Evolutionary conservation across 176 grass and related monocot species (phyloP), one percentile per base, ranked within the genome.

Genomic region (Oropetium thomaeum): DNA sequence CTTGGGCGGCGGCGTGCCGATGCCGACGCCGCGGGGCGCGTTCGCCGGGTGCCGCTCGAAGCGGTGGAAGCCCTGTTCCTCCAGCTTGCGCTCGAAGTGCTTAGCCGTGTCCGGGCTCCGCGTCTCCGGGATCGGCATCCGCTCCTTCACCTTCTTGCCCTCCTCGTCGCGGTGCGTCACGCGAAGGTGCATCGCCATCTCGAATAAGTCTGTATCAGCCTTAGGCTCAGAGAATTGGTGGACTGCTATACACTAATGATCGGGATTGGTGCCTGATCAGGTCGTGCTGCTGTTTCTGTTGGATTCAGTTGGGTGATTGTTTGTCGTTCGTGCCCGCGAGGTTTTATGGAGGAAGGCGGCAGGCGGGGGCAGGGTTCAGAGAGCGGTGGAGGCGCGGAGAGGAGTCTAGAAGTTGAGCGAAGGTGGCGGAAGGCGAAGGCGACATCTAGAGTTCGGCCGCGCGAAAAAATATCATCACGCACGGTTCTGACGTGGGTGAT

Each of bases 71-170:
- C 95, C 88, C 62, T 92, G 79, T 61, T 97, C 83, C 20, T 85
- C 86, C 62, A 98, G 71, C 84, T 94, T 94, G 41, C 81, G 89
- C 88, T 92, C 86, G 13, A 92, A 53, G 91, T 92, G 51, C 44
- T 15, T 85, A 0, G 65, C 54, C 19, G 91, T 86, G 79, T 92
- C 88, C 7, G 86, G 76, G 8, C 67, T 73, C 14, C 82, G 79
- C 2, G 81, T 89, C 63, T 82, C 82, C 14, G 79, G 90, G 13
- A 94, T 2, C 2, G 74, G 62, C 74, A 83, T 2, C 78, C 70
- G 80, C 55, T 86, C 88, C 65, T 42, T 27, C 53, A 57, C 53
- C 53, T 57, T 57, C 10, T 13, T 8, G 23, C 53, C 53, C 53
- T 57, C 53, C 53, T 57, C 53, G 53, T 57, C 19, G 4, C 86